phyloP scores from a whole-genome alignment of 2,329 filamentous ascomycete species.

The Didymella arachidicola region DNA sequence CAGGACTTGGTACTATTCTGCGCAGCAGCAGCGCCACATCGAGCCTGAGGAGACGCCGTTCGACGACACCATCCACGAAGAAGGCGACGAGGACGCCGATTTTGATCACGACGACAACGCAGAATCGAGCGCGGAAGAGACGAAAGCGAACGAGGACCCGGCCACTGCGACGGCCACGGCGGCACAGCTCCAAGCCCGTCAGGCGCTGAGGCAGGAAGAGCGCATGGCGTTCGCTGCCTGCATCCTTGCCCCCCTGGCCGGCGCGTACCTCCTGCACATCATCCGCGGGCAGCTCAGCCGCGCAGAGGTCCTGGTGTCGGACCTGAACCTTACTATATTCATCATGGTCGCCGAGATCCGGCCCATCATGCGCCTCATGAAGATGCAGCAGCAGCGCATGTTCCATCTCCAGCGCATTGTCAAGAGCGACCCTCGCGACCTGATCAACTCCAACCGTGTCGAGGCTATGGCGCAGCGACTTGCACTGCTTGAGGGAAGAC shows the following conservation, averaged over 20 bases:
- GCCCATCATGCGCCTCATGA: slow-evolving; percentile 81
- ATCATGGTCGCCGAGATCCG: slow-evolving; percentile 85
- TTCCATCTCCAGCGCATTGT: slow-evolving; percentile 82
- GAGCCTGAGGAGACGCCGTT: slow-evolving; percentile 28
- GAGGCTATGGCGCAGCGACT: slow-evolving; percentile 67
- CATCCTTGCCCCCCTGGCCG: slow-evolving; percentile 77
- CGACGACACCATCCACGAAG: slow-evolving; percentile 37
- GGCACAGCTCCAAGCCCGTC: slow-evolving; percentile 54
- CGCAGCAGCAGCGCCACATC: slow-evolving; percentile 50
- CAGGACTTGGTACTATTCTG: slow-evolving; percentile 63
- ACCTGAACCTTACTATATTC: slow-evolving; percentile 93
- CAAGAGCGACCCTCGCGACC: slow-evolving; percentile 34
- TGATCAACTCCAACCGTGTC: slow-evolving; percentile 26
- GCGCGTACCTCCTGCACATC: slow-evolving; percentile 83
- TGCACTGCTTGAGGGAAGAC: slow-evolving; percentile 71
- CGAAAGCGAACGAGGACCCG: slow-evolving; percentile 11
- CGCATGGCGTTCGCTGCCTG: slow-evolving; percentile 77
- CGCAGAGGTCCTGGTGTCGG: slow-evolving; percentile 85
- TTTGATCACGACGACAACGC: slow-evolving; percentile 22
- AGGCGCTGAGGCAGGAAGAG: slow-evolving; percentile 78
- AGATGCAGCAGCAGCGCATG: slow-evolving; percentile 79
- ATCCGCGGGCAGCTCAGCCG: slow-evolving; percentile 83
- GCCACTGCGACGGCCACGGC: slow-evolving; percentile 13
- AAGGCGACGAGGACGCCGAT: slow-evolving; percentile 41
- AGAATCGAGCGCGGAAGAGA: slow-evolving; percentile 18